phyloP scores from a whole-genome alignment of 2,329 filamentous ascomycete genomes.

The Monosporascus sp. region DNA sequence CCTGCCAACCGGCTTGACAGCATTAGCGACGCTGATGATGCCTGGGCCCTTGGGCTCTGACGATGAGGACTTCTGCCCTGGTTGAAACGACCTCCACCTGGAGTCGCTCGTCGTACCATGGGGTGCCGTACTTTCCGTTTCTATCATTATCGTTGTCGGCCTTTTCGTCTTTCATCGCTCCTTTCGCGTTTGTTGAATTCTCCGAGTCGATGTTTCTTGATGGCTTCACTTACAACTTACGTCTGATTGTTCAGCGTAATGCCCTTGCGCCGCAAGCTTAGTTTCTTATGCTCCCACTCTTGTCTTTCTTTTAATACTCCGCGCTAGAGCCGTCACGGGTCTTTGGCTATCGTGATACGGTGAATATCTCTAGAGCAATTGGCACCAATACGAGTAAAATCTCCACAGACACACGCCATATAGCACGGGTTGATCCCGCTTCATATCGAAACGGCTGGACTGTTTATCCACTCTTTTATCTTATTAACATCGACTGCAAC shows the following conservation, averaged over 20 bases:
- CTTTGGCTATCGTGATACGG: background rate
- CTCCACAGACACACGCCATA: background rate
- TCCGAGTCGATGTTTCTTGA: background rate
- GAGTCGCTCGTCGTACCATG: background rate
- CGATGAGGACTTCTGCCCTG: background rate
- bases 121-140: background rate
- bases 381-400: too few species aligned
- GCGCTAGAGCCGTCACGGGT: background rate
- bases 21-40: too few species aligned
- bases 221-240: background rate
- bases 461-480: background rate
- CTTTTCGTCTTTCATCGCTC: background rate
- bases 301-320: background rate
- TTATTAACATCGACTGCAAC: background rate
- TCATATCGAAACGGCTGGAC: background rate
- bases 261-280: background rate
- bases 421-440: background rate
- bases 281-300: background rate
- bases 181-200: background rate
- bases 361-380: too few species aligned
- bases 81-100: background rate
- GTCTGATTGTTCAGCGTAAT: background rate
- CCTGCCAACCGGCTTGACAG: too few species aligned
- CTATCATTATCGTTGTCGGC: background rate
- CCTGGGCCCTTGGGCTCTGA: background rate